These are phyloP conservation scores for Sclerotinia nivalis DNA, from an alignment of 2,329 filamentous ascomycete genomes.

Conservation along the genomic window DNA sequence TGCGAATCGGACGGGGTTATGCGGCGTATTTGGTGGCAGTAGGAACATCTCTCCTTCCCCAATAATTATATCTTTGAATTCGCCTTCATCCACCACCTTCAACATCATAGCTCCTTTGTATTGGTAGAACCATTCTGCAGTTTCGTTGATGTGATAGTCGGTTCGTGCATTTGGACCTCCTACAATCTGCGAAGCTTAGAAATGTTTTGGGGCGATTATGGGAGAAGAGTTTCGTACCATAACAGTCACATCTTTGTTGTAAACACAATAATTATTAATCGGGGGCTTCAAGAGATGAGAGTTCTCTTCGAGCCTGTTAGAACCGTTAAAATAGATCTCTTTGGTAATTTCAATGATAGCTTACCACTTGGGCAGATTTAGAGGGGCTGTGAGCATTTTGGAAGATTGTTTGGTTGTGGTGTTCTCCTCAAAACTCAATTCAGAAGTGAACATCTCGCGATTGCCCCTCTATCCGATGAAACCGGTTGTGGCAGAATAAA, in stretches of 20 bases:
- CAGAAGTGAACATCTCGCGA: not conserved
- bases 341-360: not conserved
- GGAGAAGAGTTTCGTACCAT: conserved; percentile 56
- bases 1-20: conserved; percentile 92
- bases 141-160: conserved; percentile 97
- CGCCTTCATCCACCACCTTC: conserved; percentile 75
- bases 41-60: conserved; percentile 92
- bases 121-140: conserved; percentile 98
- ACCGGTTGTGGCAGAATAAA: not conserved
- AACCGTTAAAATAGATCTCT: conserved; percentile 15
- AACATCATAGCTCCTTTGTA: conserved; percentile 91
- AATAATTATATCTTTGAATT: conserved; percentile 84
- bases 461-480: conserved; percentile 1
- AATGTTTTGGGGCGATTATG: conserved; percentile 4
- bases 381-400: conserved; percentile 36
- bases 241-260: conserved; percentile 78
- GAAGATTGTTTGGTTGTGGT: not conserved
- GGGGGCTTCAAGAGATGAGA: conserved; percentile 81
- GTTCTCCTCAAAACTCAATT: not conserved
- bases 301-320: conserved; percentile 82
- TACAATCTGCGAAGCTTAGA: conserved; percentile 63
- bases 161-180: conserved; percentile 94
- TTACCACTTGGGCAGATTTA: conserved; percentile 42
- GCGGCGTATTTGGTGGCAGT: conserved; percentile 89
- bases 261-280: conserved; percentile 97